These are phyloP conservation scores for Boletus subcaerulescens DNA, from an alignment of 768 basidiomycete species.

Conservation along the genomic window DNA sequence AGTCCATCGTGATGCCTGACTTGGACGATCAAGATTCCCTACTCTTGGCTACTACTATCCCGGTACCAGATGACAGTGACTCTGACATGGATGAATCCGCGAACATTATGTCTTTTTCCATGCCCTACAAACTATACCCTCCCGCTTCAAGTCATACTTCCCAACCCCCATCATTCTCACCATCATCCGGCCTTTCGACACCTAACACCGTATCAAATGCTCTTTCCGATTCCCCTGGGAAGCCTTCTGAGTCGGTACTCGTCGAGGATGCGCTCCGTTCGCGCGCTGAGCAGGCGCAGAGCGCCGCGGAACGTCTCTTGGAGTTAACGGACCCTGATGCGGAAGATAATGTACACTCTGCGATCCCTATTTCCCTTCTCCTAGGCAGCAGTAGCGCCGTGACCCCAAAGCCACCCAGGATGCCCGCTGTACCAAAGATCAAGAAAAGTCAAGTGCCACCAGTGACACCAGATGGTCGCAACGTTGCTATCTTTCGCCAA, in stretches of 20 bases:
- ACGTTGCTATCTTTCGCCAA: conserved; percentile 60
- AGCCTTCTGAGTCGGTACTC: conserved; percentile 45
- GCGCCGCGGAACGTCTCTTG: conserved; percentile 82
- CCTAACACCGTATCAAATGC: conserved; percentile 55
- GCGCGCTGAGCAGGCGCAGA: conserved; percentile 90
- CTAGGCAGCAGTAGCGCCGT: conserved; percentile 39
- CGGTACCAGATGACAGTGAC: conserved; percentile 73
- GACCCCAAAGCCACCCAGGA: conserved; percentile 39
- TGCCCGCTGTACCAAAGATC: conserved; percentile 33
- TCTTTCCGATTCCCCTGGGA: conserved; percentile 50
- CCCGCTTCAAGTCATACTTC: conserved; percentile 38
- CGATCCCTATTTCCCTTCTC: conserved; percentile 54
- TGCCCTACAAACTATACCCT: conserved; percentile 54
- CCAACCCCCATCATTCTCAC: conserved; percentile 50
- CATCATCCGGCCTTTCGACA: conserved; percentile 49
- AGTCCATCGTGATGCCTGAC: conserved; percentile 44
- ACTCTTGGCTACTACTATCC: conserved; percentile 66
- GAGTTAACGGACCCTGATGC: conserved; percentile 85
- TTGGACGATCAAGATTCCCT: conserved; percentile 56
- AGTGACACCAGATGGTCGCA: conserved; percentile 63
- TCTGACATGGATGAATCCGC: conserved; percentile 57
- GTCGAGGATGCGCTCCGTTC: conserved; percentile 85
- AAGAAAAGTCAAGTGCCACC: conserved; percentile 40
- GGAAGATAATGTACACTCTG: conserved; percentile 48
- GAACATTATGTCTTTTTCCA: conserved; percentile 71